phyloP scores from a whole-genome alignment of 208 protist genomes.

The Trypanosoma lewisi region DNA sequence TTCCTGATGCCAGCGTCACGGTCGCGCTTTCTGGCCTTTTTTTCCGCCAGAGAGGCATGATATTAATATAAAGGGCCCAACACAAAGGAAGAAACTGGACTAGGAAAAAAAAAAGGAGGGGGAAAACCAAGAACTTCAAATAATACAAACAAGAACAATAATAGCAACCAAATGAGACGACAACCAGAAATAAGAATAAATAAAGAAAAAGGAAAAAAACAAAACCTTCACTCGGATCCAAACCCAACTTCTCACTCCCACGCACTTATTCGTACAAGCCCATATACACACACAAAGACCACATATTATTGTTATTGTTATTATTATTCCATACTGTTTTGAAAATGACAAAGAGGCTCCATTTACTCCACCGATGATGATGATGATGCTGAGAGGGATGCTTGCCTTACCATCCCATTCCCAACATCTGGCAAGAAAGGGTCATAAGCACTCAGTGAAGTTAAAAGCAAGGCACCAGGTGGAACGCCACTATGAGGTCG shows the following conservation, averaged over 20 bases:
- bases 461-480: conserved; percentile 18
- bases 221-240: neutral
- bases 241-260: no score
- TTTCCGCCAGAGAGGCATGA: conserved; percentile 15
- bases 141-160: conserved; percentile 11
- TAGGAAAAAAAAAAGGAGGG: conserved; percentile 21
- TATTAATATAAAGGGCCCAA: conserved; percentile 6
- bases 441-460: conserved; percentile 25
- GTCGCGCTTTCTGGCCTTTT: neutral
- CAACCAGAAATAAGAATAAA: conserved; percentile 8
- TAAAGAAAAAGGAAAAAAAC: conserved; percentile 1
- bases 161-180: conserved; percentile 1
- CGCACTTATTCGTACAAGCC: no score
- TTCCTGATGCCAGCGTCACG: conserved; percentile 9
- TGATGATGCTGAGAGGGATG: conserved; percentile 13
- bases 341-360: no score
- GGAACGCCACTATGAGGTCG: conserved; percentile 19
- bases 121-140: conserved; percentile 24
- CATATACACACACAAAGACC: no score
- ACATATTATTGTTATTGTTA: no score
- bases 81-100: neutral
- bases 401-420: neutral
- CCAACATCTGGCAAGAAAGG: conserved; percentile 22
- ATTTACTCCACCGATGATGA: neutral
- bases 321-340: no score